These are phyloP conservation scores for Candida sojae DNA, from an alignment of 1,139 yeast species.

Conservation along the genomic window DNA sequence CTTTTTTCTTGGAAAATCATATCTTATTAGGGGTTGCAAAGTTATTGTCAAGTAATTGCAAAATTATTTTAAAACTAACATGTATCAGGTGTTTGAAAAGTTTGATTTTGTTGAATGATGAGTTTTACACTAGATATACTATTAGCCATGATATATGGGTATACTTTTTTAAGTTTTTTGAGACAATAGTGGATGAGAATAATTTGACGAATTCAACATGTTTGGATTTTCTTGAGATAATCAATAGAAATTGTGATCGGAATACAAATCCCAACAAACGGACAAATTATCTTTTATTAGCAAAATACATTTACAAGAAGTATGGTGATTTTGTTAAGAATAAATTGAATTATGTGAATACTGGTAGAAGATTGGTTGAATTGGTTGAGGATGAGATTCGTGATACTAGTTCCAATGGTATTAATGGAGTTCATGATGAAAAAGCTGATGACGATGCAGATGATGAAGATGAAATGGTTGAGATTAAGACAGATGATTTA, in stretches of 20 bases:
- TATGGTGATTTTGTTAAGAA: slow-evolving; percentile 23
- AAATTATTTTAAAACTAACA: slow-evolving; percentile 59
- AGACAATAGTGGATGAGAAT: slow-evolving; percentile 51
- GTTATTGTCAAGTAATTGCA: slow-evolving; percentile 38
- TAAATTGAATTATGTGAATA: slow-evolving; percentile 28
- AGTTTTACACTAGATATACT: slow-evolving; percentile 55
- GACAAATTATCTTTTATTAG: slow-evolving; percentile 47
- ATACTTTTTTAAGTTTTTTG: slow-evolving; percentile 52
- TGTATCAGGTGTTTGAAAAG: slow-evolving; percentile 66
- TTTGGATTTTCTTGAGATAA: slow-evolving; percentile 64
- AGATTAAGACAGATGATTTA: slow-evolving; percentile 21
- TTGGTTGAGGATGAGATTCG: slow-evolving; percentile 28
- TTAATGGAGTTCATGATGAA: slow-evolving; percentile 14
- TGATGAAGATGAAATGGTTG: slow-evolving; percentile 12
- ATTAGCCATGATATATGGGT: slow-evolving; percentile 56
- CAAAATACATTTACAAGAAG: slow-evolving; percentile 49
- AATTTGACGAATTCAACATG: slow-evolving; percentile 77
- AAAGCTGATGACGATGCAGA: slow-evolving; percentile 28
- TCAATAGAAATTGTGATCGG: slow-evolving; percentile 37
- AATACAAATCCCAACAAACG: slow-evolving; percentile 23
- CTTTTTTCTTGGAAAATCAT: slow-evolving; percentile 60
- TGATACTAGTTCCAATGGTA: neutral
- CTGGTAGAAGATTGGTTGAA: slow-evolving; percentile 34
- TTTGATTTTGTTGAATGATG: slow-evolving; percentile 62
- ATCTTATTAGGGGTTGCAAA: slow-evolving; percentile 55